Conservation (phyloP, 75 land plant species). For the Cryptomeria japonica region DNA sequence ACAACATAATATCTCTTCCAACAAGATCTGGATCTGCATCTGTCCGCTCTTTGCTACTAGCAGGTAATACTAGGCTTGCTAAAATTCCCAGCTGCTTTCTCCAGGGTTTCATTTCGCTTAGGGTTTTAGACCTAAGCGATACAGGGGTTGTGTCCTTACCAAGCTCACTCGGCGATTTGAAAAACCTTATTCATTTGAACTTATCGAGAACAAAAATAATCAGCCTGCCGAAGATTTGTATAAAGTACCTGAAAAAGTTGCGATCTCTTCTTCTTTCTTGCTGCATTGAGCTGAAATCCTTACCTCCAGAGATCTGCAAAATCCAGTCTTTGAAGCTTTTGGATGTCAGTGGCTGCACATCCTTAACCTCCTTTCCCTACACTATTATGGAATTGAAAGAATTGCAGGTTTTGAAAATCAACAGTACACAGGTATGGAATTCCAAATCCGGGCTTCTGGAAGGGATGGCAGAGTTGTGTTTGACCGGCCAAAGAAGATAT, state of each 20-base stretch:
- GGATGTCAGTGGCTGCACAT: background rate
- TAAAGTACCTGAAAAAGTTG: background rate
- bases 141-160: slow-evolving; percentile 3
- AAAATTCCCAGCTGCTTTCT: background rate
- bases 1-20: background rate
- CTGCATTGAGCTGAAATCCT: background rate
- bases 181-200: background rate
- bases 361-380: background rate
- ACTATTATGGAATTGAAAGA: background rate
- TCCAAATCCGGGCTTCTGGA: background rate
- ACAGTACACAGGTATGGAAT: background rate
- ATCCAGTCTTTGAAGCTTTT: background rate
- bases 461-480: background rate
- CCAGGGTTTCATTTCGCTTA: background rate
- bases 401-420: background rate
- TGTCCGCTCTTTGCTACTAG: background rate
- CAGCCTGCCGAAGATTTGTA: background rate
- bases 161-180: background rate
- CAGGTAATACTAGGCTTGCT: background rate
- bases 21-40: background rate
- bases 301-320: background rate
- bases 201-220: background rate
- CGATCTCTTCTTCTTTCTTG: background rate
- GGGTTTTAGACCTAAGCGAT: slow-evolving; percentile 2
- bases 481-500: background rate